phyloP scores from a whole-genome alignment of 345 rosid species.

The Tarenaya hassleriana region DNA sequence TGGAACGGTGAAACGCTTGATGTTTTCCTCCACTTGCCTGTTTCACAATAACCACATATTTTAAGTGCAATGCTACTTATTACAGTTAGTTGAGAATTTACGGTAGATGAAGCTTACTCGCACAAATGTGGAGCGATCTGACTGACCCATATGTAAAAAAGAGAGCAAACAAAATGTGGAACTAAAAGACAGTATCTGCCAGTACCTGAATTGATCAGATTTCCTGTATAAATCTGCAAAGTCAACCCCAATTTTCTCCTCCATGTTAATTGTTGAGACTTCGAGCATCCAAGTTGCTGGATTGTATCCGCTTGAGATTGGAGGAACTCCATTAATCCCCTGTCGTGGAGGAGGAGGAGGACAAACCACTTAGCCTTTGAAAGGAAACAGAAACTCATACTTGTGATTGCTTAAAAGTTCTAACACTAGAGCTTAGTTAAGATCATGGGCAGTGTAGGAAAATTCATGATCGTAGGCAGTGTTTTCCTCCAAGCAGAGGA shows the following conservation, averaged over 20 bases:
- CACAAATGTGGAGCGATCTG: too few species aligned
- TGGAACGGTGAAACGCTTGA: constrained; percentile 46
- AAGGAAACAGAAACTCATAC: too few species aligned
- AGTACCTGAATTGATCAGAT: constrained; percentile 58
- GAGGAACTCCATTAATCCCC: constrained; percentile 57
- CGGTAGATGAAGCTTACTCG: not conserved
- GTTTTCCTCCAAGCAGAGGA: constrained; percentile 2
- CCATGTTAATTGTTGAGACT: constrained; percentile 59
- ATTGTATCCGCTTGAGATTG: constrained; percentile 58
- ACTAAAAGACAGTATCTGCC: constrained; percentile 6
- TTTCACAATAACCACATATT: too few species aligned
- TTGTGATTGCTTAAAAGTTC: too few species aligned
- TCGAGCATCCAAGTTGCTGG: constrained; percentile 99
- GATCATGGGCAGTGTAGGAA: too few species aligned
- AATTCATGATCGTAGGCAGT: too few species aligned
- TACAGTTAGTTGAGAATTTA: not conserved
- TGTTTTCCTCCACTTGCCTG: constrained; percentile 67
- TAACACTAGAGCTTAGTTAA: too few species aligned
- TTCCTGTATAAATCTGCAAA: constrained; percentile 62
- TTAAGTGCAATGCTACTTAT: constrained; percentile 3
- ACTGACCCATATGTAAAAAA: not conserved
- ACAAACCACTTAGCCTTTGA: too few species aligned
- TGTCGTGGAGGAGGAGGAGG: constrained; percentile 8
- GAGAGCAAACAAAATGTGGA: not conserved
- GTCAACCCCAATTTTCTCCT: constrained; percentile 52